Evolutionary conservation across 2,329 filamentous ascomycete genomes (phyloP), one percentile per base, ranked within the genome.

Genomic region (Talaromyces sp.): DNA sequence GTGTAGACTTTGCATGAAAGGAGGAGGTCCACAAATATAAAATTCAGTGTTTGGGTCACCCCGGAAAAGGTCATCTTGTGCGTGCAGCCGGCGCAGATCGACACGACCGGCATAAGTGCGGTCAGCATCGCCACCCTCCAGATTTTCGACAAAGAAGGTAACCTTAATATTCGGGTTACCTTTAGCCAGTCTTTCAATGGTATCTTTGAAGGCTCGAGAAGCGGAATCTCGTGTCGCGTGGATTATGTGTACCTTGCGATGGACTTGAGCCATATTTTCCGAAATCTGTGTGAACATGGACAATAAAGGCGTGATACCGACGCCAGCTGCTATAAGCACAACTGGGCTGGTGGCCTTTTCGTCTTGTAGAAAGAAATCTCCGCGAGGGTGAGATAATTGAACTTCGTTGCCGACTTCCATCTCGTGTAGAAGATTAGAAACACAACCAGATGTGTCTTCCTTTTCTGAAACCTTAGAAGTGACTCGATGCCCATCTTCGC

Each of bases 271-370:
- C 30, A 44, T 10, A 17, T 27, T 27, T 33, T 25, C 28, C 10
- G 28, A 68, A 22, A 84, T 73, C 13, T 78, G 79, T 67, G 82
- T 81, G 64, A 85, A 75, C 66, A 86, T 86, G 44, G 84, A 78
- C 56, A 85, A 70, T 73, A 86, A 78, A 8, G 84, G 84, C 0
- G 84, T 79, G 22, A 83, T 77, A 33, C 84, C 83, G 6, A 83
- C 80, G n/a, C 84, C 84, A 2, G 82, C 84, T 0, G 82, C 85
- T 65, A 87, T 81, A 27, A 87, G 78, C 2, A 86, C 82, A 3
- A 85, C 73, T 0, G 84, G 83, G 8, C 49, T 55, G 10, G 61
- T 63, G 4, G 59, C 59, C 10, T 64, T 59, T 25, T 63, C 22
- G 67, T 84, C 79, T 54, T 85, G 76, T 67, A 75, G 80, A 72